Evolutionary conservation across 352 stramenopile genomes (phyloP), one percentile per base, ranked within the genome.

Genomic region (Phytophthora palmivora): DNA sequence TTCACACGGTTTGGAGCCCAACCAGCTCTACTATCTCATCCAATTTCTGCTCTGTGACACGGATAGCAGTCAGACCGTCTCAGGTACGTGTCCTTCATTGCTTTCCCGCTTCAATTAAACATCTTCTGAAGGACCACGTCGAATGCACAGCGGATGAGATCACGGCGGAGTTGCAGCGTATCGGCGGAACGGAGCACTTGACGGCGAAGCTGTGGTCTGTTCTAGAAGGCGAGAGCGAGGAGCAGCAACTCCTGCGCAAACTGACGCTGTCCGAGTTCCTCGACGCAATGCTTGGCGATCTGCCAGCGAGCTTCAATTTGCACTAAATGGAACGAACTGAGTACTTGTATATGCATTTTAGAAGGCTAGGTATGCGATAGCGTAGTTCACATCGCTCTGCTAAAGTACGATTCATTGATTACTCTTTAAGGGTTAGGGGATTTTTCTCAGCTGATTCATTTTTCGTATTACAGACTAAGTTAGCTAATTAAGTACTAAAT

Each of bases 1-100:
- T 75, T 91, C 80, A 11, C 96, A 92, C 28, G 89, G 87, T n/a
- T 70, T 98, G 2, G 96, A 99, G 65, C 93, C 94, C 18, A 92
- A 80, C 39, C 92, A 97, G 52, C 84, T 99, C 50, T 98, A 97
- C 69, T 90, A 98, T 58, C 70, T 98, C 51, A 88, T 97, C 22
- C 91, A 98, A 60, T 98, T 98, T 64, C 84, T 98, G 68, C 84
- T 98, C 38, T 99, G 94, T 57, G 94, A 98, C 55, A 68, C 78
- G 4, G 89, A 98, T 54, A 78, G 81, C 33, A 97, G 95, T 70
- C 82, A 81, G 14, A 79, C 79, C 32, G 88, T 98, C n/a, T 97
- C 86, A 56, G 76, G 82, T 93, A 36, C 49, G 60, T 42, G 10
- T 11, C 21, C 22, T 24, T 46, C 16, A 9, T 34, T 56, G 42